Conservation (phyloP, 306 rosid genomes). For the Bauhinia variegata region DNA sequence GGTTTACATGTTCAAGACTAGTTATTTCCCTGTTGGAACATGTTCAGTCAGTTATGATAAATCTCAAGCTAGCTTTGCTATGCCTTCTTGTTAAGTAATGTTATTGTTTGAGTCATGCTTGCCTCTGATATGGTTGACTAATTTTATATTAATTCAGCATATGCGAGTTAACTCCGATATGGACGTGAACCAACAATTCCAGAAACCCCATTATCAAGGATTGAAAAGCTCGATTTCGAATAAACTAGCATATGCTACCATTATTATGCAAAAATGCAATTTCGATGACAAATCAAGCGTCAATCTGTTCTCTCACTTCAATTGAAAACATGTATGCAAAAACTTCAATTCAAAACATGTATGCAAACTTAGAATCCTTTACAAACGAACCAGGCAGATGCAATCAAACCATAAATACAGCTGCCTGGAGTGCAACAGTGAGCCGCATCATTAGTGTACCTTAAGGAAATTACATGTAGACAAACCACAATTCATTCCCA, state of each 20-base stretch:
- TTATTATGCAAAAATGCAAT: too few relatives aligned
- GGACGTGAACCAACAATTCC: too few relatives aligned
- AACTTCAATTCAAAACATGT: constrained; percentile 31
- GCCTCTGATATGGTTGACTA: too few relatives aligned
- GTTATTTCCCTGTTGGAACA: too few relatives aligned
- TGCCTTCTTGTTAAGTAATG: neutral
- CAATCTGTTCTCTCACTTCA: too few relatives aligned
- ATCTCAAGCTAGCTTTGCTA: neutral
- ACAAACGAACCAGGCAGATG: constrained; percentile 36
- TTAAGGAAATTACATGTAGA: constrained; percentile 35
- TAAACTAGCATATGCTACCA: too few relatives aligned
- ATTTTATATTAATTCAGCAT: too few relatives aligned
- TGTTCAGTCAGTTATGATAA: neutral
- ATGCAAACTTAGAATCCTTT: constrained; percentile 35
- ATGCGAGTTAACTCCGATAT: too few relatives aligned
- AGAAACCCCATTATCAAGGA: too few relatives aligned
- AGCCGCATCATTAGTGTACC: constrained; percentile 41
- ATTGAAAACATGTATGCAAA: neutral
- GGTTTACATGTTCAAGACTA: neutral
- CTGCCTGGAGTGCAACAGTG: constrained; percentile 46
- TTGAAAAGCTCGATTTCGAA: too few relatives aligned
- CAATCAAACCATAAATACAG: constrained; percentile 28
- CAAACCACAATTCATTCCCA: constrained; percentile 46
- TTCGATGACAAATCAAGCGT: too few relatives aligned
- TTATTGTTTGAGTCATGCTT: neutral